phyloP scores from a whole-genome alignment of 805 yeast genomes.

The Metschnikowia lochheadii region DNA sequence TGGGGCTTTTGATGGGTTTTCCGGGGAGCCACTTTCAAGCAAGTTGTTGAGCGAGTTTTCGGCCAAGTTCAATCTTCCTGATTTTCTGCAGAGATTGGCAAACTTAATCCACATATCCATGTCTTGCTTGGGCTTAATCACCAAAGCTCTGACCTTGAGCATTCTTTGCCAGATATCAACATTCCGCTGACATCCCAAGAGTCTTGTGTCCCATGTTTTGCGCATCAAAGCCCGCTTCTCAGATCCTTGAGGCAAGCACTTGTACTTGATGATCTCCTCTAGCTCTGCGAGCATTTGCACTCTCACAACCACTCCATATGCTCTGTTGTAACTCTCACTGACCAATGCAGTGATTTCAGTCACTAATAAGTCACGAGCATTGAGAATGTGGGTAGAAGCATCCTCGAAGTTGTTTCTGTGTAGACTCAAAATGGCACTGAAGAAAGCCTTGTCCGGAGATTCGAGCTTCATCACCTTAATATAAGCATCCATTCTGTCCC shows the following conservation, averaged over 20 bases:
- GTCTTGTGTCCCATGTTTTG: slow-evolving; percentile 89
- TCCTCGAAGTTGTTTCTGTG: slow-evolving; percentile 83
- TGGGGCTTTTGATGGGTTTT: slow-evolving; percentile 72
- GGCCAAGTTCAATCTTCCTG: slow-evolving; percentile 88
- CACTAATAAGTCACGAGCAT: slow-evolving; percentile 84
- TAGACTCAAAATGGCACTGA: slow-evolving; percentile 81
- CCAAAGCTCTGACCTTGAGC: slow-evolving; percentile 87
- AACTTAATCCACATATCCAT: slow-evolving; percentile 98
- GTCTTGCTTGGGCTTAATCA: slow-evolving; percentile 91
- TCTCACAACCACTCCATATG: slow-evolving; percentile 93
- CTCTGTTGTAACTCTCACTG: slow-evolving; percentile 93
- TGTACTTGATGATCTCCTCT: slow-evolving; percentile 90
- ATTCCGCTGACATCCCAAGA: slow-evolving; percentile 90
- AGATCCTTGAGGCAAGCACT: slow-evolving; percentile 76
- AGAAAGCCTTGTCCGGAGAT: slow-evolving; percentile 92
- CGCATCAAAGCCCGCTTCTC: slow-evolving; percentile 76
- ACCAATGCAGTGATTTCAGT: slow-evolving; percentile 93
- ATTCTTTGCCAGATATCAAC: slow-evolving; percentile 99
- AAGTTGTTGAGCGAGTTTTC: slow-evolving; percentile 83
- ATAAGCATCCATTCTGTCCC: slow-evolving; percentile 94
- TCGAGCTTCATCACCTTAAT: slow-evolving; percentile 86
- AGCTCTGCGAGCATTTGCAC: slow-evolving; percentile 96
- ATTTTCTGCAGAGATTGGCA: slow-evolving; percentile 91
- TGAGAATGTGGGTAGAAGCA: slow-evolving; percentile 71
- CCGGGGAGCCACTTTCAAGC: slow-evolving; percentile 67